Evolutionary conservation across 306 rosid species (phyloP), one percentile per base, ranked within the genome.

Genomic region (Echinosophora koreensis): DNA sequence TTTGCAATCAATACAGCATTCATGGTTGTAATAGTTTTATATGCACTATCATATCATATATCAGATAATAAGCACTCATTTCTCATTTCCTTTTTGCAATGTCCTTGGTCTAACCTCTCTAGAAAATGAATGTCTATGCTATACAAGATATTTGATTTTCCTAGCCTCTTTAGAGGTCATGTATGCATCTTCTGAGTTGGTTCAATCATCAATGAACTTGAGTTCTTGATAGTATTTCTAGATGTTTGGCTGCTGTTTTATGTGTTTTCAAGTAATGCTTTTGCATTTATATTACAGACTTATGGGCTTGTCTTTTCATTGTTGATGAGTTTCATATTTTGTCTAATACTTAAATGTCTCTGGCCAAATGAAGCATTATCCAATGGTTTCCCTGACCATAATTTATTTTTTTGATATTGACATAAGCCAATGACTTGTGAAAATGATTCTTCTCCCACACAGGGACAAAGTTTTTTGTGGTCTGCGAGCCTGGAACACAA

Each of bases 381-480:
- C 32, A 35, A 62, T 49, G 34, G 18, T 54, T 39, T 22, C 16
- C 16, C 32, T 54, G 35, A 52, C 52, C 49, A 0, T 42, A 5
- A 32, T 54, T 46, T 51, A 27, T 52, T 30, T 18, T 30, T 4
- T 56, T 16, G 13, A 32, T 38, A 54, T 67, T 61, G 62, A 18
- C 69, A 28, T 47, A 14, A 52, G 34, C 34, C 32, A 34, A 65
- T 30, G 70, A 77, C 77, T 60, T 55, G 41, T 5, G 7, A 60
- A 67, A 73, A 16, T 34, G 41, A 44, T 41, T 79, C 71, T 62
- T 84, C 79, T 72, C 57, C n/a, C 15, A 22, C 65, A 61, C 90
- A 95, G 97, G 97, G 78, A 92, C 97, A 16, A 94, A 92, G 77
- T 86, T 94, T 69, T 92, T 94, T 82, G 97, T 90, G 74, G 96